Base-by-base conservation (phyloP, 2,329 filamentous ascomycete species). In the Phialophora macrospora region DNA sequence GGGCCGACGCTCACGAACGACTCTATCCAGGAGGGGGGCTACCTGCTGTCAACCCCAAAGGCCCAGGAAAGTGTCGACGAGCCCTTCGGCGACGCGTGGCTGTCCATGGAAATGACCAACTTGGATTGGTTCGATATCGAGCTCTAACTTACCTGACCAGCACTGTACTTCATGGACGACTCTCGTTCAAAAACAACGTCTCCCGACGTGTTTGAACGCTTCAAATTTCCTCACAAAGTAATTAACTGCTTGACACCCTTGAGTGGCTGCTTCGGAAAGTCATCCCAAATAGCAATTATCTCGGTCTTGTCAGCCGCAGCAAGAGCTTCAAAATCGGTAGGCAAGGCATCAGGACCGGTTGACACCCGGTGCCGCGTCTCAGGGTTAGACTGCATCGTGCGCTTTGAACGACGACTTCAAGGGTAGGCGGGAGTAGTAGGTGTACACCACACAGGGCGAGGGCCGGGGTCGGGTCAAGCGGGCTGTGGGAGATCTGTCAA, bases 91-190 rank as follows among this genome's bases (percentile, higher is more conserved):
- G 26, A 52, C 2, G 49, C 49, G 1, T 52, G 49, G 49, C 26
- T 52, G 20, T 24, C 26, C 12, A 24, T 24, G 26, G 20, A 52
- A 22, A 52, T 52, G 20, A 24, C n/a, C 49, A 52, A 52, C 24
- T 24, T 52, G 49, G 49, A 52, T 52, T 52, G 44, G 44, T 48
- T 48, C 44, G 44, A 48, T 17, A 5, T 48, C 17, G 44, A 48
- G 17, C 44, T 48, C 44, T 48, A 8, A 34, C 32, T 34, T 34
- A 34, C 32, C 32, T 11, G 32, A 34, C 9, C 32, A 34, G 7
- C 8, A 0, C 7, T 30, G 30, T 30, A 30, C 28, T 30, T 9
- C 8, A 30, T 8, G 30, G 7, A 30, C 7, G 1, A 30, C 8
- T 30, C 30, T 30, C 1, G 30, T 8, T 30, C 8, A 2, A 11